phyloP scores from a whole-genome alignment of 164 flowering plant genomes.

The Nymphaea colorata region DNA sequence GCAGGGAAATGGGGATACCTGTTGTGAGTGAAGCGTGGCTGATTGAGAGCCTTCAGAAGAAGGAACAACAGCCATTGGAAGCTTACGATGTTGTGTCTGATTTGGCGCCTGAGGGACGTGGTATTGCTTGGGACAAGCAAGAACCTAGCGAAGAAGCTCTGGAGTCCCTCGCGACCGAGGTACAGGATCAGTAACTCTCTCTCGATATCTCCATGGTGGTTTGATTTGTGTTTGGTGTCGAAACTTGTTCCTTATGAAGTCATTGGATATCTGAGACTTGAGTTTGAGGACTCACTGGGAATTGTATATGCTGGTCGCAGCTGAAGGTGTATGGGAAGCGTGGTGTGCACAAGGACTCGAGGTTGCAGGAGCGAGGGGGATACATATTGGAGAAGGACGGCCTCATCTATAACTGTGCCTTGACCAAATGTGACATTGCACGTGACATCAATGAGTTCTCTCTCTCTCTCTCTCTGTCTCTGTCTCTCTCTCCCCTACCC shows the following conservation, averaged over 20 bases:
- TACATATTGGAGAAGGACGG: constrained; percentile 71
- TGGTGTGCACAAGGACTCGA: constrained; percentile 40
- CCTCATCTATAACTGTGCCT: constrained; percentile 68
- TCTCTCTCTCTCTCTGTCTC: background rate
- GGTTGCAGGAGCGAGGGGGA: constrained; percentile 58
- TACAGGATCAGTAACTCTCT: constrained; percentile 4
- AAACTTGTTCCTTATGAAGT: too few species aligned
- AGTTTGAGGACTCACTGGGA: too few species aligned
- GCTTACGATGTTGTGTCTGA: constrained; percentile 58
- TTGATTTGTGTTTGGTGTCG: background rate
- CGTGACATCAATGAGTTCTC: constrained; percentile 43
- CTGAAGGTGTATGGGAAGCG: constrained; percentile 68
- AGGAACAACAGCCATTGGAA: constrained; percentile 44
- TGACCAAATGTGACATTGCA: constrained; percentile 41
- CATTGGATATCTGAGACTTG: background rate
- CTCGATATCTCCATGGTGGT: background rate
- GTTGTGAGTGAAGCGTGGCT: constrained; percentile 77
- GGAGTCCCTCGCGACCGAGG: constrained; percentile 50
- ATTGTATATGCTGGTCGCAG: constrained; percentile 20
- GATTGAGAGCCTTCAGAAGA: constrained; percentile 52
- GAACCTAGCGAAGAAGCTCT: constrained; percentile 55
- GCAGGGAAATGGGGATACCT: constrained; percentile 44
- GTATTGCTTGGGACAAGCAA: constrained; percentile 60
- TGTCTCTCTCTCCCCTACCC: constrained; percentile 6
- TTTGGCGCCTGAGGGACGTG: constrained; percentile 43